Conservation (phyloP, 305 asterid species). For the Fraxinus velutina region DNA sequence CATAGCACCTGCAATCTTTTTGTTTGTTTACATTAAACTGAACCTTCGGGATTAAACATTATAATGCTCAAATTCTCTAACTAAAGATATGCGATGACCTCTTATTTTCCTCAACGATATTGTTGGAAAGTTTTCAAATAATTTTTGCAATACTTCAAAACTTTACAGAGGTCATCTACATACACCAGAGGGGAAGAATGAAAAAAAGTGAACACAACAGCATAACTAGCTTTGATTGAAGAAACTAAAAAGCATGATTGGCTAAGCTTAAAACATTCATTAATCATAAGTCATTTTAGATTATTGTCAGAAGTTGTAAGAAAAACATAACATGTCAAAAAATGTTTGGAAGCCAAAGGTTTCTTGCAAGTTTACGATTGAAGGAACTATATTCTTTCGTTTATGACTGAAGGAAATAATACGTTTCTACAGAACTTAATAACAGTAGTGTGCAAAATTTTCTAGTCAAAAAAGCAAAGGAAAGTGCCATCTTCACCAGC, state of each 20-base stretch:
- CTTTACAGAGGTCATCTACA: not conserved
- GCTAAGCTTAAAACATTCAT: not conserved
- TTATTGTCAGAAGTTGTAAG: not conserved
- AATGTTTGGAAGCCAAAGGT: not conserved
- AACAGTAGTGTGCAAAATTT: not conserved
- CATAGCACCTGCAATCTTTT: not conserved
- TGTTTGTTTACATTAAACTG: not conserved
- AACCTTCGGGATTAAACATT: not conserved
- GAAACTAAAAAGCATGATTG: not conserved
- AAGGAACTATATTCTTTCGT: not conserved
- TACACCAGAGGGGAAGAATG: not conserved
- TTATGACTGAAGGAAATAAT: not conserved
- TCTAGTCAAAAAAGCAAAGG: conserved; percentile 7
- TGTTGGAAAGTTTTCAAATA: not conserved
- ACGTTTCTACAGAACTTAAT: not conserved
- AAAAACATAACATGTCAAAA: not conserved
- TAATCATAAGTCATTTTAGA: not conserved
- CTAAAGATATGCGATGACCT: not conserved
- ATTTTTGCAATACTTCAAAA: not conserved
- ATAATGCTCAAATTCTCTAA: not conserved
- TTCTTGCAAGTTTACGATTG: not conserved
- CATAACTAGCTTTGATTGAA: not conserved
- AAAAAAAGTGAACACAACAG: not conserved
- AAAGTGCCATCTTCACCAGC: conserved; percentile 73
- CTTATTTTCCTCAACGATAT: not conserved